Conservation (phyloP, 2,329 filamentous ascomycete genomes). For the Neodidymelliopsis sp. region DNA sequence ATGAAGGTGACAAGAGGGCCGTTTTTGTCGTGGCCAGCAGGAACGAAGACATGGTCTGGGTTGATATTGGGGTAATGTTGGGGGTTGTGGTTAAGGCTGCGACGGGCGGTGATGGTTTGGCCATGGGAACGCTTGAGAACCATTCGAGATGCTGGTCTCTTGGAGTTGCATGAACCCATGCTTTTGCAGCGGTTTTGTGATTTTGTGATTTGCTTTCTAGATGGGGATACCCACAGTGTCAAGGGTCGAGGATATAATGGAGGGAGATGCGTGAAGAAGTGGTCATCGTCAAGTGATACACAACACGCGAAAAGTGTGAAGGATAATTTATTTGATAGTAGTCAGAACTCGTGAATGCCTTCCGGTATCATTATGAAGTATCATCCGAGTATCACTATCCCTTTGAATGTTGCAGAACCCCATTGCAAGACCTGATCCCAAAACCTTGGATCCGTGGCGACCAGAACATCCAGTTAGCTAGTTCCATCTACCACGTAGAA, state of each 20-base stretch:
- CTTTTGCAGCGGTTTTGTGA: fast-evolving
- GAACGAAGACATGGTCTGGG: neutral
- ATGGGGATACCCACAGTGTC: neutral
- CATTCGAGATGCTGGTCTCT: too few relatives aligned
- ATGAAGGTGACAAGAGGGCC: neutral
- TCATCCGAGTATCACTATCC: too few relatives aligned
- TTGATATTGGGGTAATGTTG: neutral
- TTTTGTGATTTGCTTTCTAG: neutral
- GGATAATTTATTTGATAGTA: neutral
- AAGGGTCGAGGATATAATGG: neutral
- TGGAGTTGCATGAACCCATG: too few relatives aligned
- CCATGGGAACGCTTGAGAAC: too few relatives aligned
- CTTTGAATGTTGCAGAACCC: too few relatives aligned
- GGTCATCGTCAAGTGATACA: neutral
- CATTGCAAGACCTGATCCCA: too few relatives aligned
- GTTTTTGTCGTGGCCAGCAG: neutral
- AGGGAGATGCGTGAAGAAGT: neutral
- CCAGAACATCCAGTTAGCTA: too few relatives aligned
- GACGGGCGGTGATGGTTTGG: too few relatives aligned
- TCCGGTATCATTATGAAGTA: neutral
- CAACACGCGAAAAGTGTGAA: neutral
- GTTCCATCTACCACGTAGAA: too few relatives aligned
- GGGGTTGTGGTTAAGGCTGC: too few relatives aligned
- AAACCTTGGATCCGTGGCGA: too few relatives aligned
- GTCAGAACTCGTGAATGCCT: neutral